Conservation (phyloP, 768 basidiomycete genomes). For the Cantharellus anzutake region DNA sequence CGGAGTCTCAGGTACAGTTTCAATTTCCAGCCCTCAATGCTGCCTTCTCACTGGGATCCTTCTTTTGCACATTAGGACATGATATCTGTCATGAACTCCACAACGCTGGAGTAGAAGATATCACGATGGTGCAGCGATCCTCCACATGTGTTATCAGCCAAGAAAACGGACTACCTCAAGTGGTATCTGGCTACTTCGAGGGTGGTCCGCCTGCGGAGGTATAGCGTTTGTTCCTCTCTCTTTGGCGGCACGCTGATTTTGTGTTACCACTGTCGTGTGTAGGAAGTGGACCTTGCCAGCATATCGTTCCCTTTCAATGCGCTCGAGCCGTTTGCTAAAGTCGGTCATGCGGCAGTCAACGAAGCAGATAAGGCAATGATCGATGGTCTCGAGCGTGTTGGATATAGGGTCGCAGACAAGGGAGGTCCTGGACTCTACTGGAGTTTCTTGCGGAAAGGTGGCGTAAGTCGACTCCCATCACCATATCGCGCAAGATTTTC, state of each 20-base stretch:
- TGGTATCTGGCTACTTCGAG: neutral
- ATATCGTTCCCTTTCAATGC: neutral
- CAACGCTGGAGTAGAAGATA: neutral
- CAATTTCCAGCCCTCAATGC: neutral
- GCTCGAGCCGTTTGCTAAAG: neutral
- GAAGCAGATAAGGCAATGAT: neutral
- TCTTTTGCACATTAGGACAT: neutral
- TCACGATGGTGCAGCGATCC: neutral
- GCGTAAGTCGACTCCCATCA: neutral
- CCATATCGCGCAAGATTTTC: neutral
- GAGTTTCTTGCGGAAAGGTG: neutral
- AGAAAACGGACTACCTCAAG: neutral
- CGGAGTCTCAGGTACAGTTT: neutral
- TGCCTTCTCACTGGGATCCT: neutral
- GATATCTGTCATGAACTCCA: neutral
- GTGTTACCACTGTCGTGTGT: neutral
- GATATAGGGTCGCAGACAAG: neutral
- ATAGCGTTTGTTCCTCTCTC: neutral
- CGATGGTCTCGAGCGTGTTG: neutral
- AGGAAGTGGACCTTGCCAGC: neutral
- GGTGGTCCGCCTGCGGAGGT: neutral
- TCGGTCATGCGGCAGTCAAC: neutral
- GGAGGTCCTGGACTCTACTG: neutral
- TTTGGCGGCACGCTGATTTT: neutral
- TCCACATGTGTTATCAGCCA: neutral